A percentile compares a stretch with the other conserved stretches of the same genome.
These are phyloP conservation scores for Russula foetens DNA, from an alignment of 768 basidiomycete species.

Conservation along the genomic window DNA sequence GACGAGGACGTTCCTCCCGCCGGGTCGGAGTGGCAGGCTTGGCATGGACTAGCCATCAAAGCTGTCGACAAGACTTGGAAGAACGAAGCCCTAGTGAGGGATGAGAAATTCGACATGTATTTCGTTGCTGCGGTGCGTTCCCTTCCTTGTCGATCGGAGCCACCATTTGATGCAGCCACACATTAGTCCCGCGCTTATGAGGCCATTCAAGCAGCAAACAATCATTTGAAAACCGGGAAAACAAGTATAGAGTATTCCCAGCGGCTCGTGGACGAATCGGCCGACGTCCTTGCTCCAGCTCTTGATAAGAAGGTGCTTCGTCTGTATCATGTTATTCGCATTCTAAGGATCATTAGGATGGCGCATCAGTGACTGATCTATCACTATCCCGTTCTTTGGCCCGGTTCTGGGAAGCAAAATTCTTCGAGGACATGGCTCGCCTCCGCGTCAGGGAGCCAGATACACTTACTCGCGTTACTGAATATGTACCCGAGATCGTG, in stretches of 20 bases:
- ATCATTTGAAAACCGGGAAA: constrained; percentile 35
- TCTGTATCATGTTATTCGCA: not conserved
- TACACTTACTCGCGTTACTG: constrained; percentile 89
- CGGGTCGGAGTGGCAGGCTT: constrained; percentile 45
- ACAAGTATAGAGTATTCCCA: constrained; percentile 38
- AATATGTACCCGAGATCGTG: constrained; percentile 94
- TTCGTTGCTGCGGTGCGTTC: constrained; percentile 63
- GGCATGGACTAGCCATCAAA: constrained; percentile 42
- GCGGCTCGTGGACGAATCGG: constrained; percentile 60
- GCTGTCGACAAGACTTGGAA: constrained; percentile 53
- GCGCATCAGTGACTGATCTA: constrained; percentile 77
- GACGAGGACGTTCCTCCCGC: constrained; percentile 37
- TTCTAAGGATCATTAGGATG: constrained; percentile 41
- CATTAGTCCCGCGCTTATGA: constrained; percentile 40
- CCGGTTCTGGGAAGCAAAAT: constrained; percentile 81
- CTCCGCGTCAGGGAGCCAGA: constrained; percentile 83
- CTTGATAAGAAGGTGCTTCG: constrained; percentile 65
- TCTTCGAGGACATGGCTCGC: constrained; percentile 89
- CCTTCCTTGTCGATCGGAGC: constrained; percentile 10
- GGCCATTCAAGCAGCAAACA: constrained; percentile 47
- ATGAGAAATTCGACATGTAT: constrained; percentile 93
- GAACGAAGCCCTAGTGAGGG: constrained; percentile 58
- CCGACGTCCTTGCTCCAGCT: constrained; percentile 64
- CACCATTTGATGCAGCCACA: not conserved
- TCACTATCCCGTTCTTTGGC: constrained; percentile 76